Conservation (phyloP, 2,329 filamentous ascomycete species). For the Epichloe amarillans region DNA sequence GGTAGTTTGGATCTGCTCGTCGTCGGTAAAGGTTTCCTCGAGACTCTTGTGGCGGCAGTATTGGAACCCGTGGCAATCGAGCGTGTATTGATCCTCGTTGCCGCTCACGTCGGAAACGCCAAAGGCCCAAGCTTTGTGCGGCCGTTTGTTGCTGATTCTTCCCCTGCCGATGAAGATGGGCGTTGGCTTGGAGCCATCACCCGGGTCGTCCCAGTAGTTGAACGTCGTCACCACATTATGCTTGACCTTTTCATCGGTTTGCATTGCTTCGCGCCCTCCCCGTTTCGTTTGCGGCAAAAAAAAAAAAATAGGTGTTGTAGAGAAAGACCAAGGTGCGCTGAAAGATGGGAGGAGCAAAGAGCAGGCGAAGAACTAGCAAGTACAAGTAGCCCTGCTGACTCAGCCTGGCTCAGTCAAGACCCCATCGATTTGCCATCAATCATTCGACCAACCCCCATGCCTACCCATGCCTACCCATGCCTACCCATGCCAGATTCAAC, state of each 20-base stretch:
- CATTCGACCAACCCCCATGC: background rate
- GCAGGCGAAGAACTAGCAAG: no score
- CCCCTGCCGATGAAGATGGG: conserved; percentile 20
- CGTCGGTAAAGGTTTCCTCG: conserved; percentile 30
- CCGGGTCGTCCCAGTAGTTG: conserved; percentile 28
- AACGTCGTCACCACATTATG: conserved; percentile 22
- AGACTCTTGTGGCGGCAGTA: conserved; percentile 18
- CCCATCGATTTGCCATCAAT: no score
- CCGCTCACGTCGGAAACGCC: conserved; percentile 27
- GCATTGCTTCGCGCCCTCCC: background rate
- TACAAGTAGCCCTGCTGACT: no score
- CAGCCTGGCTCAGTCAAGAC: no score
- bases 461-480: no score
- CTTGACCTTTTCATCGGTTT: background rate
- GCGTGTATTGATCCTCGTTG: conserved; percentile 24
- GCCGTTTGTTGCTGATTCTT: conserved; percentile 17
- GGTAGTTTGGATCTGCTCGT: conserved; percentile 41
- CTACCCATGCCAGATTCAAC: background rate
- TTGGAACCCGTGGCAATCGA: conserved; percentile 30
- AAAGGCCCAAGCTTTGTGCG: conserved; percentile 27
- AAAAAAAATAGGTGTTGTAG: no score
- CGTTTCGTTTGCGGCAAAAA: background rate
- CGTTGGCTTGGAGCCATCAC: conserved; percentile 27
- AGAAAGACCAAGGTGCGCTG: no score
- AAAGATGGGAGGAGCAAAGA: no score